Evolutionary conservation across 2,329 filamentous ascomycete species (phyloP), one percentile per base, ranked within the genome.

Genomic region (Laburnicola sp.): DNA sequence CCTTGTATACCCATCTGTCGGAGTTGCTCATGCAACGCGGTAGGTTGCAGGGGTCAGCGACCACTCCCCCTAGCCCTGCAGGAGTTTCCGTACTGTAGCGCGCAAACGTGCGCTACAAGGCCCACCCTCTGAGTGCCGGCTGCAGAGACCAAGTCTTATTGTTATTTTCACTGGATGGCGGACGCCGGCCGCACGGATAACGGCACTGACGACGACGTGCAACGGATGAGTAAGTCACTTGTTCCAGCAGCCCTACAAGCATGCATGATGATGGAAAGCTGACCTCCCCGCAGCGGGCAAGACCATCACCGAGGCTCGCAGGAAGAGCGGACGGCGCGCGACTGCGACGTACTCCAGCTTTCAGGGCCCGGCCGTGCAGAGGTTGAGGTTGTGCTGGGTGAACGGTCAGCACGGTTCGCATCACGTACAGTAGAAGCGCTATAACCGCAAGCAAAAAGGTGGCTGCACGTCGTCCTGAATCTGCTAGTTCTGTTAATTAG

Each of bases 371-470:
- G 53, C 51, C 48, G 47, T 50, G 52, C 54, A 40, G 25, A 21
- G 34, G 43, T 45, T 21, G 21, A 16, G 51, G 56, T 39, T 40
- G 50, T 51, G 32, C 48, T 48, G 37, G 45, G 25, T 22, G 32
- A n/a, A 40, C 49, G 46, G 54, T 61, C 60, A 65, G 59, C 56
- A 58, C 49, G 39, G 50, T 58, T 56, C 42, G 55, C 53, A 54
- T 23, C 31, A 48, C 43, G 56, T 45, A 41, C 48, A 49, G 55
- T 40, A 48, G 47, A 65, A 64, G 62, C 65, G 65, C 63, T 66
- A 57, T 51, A 67, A 61, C 62, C 65, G 65, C 67, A 62, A 54
- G 36, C 31, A 38, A 53, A 35, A 45, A 30, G 16, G 52, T 53
- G 45, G 50, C 54, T 54, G 57, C 52, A 46, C 56, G 45, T n/a